These are phyloP conservation scores for Beauveria varroae DNA, from an alignment of 2,329 filamentous ascomycete genomes.

Conservation along the genomic window DNA sequence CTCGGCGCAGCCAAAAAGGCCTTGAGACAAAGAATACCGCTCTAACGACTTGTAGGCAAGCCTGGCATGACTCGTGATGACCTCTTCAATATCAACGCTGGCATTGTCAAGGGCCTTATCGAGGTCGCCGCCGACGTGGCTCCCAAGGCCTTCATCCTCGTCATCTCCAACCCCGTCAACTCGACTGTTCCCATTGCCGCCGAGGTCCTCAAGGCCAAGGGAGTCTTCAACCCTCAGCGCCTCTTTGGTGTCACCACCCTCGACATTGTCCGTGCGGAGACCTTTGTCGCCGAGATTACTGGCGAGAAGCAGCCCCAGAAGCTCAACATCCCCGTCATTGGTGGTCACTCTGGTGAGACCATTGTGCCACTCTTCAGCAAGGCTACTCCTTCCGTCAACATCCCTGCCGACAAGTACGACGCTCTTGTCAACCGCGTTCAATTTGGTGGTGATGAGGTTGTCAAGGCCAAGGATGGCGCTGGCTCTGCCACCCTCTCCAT, in stretches of 20 bases:
- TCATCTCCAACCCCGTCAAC: conserved; percentile 99
- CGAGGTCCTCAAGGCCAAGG: conserved; percentile 89
- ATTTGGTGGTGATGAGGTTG: conserved; percentile 95
- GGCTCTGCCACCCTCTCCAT: conserved; percentile 90
- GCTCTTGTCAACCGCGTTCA: conserved; percentile 90
- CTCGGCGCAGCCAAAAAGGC: not conserved
- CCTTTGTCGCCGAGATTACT: conserved; percentile 80
- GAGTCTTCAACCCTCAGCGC: conserved; percentile 89
- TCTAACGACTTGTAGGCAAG: conserved; percentile 58
- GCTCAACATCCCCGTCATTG: conserved; percentile 83
- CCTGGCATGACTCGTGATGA: conserved; percentile 99
- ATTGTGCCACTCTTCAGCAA: conserved; percentile 97
- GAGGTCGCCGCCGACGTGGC: conserved; percentile 80
- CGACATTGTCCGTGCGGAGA: conserved; percentile 96
- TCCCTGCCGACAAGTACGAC: conserved; percentile 85
- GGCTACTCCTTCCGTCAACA: conserved; percentile 68
- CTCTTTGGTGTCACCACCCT: conserved; percentile 98
- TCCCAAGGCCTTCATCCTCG: conserved; percentile 88
- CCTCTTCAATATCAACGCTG: conserved; percentile 99
- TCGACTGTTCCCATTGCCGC: conserved; percentile 96
- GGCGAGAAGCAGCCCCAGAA: conserved; percentile 78
- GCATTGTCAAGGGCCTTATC: conserved; percentile 91
- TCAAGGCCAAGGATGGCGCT: conserved; percentile 87
- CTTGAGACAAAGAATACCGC: not conserved
- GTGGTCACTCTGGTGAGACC: conserved; percentile 95